Evolutionary conservation across 1,284 basidiomycete genomes (phyloP).

Genomic region (Tetrapyrgos nigripes): DNA sequence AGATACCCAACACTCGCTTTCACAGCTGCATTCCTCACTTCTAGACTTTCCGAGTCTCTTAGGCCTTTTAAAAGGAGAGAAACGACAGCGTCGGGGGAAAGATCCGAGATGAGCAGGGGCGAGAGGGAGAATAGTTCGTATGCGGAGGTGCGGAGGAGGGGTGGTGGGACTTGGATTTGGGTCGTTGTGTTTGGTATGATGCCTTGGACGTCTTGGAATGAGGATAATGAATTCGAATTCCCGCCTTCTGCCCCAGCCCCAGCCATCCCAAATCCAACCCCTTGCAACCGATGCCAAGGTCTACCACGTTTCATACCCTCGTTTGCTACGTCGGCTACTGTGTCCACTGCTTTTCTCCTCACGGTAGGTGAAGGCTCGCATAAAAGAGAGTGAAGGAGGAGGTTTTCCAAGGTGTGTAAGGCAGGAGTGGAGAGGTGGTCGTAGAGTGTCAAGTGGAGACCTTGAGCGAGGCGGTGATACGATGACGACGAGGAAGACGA

Average conservation of each 20-base stretch:
- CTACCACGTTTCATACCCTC: constrained; percentile 73
- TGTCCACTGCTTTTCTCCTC: constrained; percentile 74
- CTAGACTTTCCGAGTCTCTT: constrained; percentile 58
- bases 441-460: constrained; percentile 67
- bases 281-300: constrained; percentile 81
- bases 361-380: constrained; percentile 64
- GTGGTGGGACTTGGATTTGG: neutral
- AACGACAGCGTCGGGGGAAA: constrained; percentile 71
- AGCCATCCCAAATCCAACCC: constrained; percentile 69
- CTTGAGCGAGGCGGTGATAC: constrained; percentile 26
- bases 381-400: constrained; percentile 70
- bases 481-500: constrained; percentile 7
- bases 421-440: constrained; percentile 74
- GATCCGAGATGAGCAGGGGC: constrained; percentile 74
- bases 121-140: constrained; percentile 73
- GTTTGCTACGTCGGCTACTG: constrained; percentile 74
- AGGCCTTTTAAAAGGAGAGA: constrained; percentile 68
- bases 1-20: constrained; percentile 40
- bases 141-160: constrained; percentile 55
- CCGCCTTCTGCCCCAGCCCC: constrained; percentile 25
- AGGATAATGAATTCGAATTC: constrained; percentile 1
- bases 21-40: constrained; percentile 58
- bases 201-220: neutral
- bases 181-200: neutral
- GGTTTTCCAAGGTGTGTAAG: constrained; percentile 69